Percentiles rank a stretch among this genome's conserved stretches.
phyloP scores from a whole-genome alignment of 192 early-diverging fungal genomes.

The Linnemannia zychae region DNA sequence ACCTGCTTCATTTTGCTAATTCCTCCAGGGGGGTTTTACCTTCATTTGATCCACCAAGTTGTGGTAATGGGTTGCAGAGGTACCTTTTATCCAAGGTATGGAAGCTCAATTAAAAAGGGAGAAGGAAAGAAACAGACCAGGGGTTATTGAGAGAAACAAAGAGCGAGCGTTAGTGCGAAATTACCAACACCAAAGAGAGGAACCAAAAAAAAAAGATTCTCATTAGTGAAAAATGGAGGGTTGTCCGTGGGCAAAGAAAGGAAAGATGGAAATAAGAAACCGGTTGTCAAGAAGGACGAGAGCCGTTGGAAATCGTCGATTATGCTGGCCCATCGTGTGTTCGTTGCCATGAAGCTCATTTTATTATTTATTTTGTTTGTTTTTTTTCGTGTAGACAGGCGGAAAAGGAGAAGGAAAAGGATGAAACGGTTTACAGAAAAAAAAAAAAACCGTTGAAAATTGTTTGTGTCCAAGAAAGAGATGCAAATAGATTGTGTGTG shows the following conservation, averaged over 20 bases:
- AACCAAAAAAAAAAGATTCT: too few species aligned
- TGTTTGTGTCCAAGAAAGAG: background rate
- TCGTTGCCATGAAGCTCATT: background rate
- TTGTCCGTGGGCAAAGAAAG: background rate
- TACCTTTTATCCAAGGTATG: background rate
- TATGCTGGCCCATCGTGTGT: background rate
- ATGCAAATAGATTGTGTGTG: background rate
- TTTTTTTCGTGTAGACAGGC: background rate
- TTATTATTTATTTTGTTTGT: background rate
- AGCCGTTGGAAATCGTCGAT: background rate
- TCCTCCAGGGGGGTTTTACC: too few species aligned
- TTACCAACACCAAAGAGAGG: too few species aligned
- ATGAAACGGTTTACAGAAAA: background rate
- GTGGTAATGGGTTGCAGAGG: background rate
- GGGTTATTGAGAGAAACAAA: too few species aligned
- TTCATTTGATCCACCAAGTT: too few species aligned
- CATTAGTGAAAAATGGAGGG: background rate
- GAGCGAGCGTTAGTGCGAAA: too few species aligned
- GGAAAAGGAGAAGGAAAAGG: background rate
- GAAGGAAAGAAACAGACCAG: too few species aligned
- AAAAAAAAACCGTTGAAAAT: background rate
- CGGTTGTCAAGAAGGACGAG: background rate
- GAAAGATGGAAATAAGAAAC: background rate
- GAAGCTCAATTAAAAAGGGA: too few species aligned
- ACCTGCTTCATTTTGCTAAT: background rate